Evolutionary conservation across 179 eudicot species (phyloP), one percentile per base, ranked within the genome.

Genomic region (Gypsophila paniculata): DNA sequence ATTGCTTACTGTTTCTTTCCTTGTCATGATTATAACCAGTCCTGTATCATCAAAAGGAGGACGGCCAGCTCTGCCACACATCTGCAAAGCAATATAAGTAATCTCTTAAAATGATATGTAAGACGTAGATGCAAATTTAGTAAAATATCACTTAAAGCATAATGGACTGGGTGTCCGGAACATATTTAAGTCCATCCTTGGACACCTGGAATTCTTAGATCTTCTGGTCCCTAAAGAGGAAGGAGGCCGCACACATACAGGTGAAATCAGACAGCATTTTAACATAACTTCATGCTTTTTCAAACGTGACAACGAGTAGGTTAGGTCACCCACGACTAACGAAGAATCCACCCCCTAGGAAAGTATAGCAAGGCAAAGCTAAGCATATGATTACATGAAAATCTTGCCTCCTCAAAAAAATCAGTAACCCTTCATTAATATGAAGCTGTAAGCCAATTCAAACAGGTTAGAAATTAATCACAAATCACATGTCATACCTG

Each of bases 51-150:
- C 98, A 75, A 93, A 95, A 68, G 99, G 96, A 52, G 99, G 99
- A 77, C 99, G 99, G 8, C 99, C 99, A 77, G 99, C 99, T 81
- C 99, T 87, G 67, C 99, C 99, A 75, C 89, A 80, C 99, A 95
- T 95, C 98, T 92, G 85, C 82, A 83, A 68, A 68, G 38, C 39
- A 55, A 65, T 70, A 65, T 44, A 65, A 54, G 62, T 46, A 4
- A 17, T 65, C 57, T 70, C 19, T 6, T 72, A 4, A 26, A 46
- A 38, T 38, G 17, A 54, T 70, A 69, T 51, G 18, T 18, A 36
- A 29, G 67, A 18, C 18, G 26, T 34, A 53, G 42, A 14, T n/a
- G 9, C 57, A 5, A 68, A 26, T 48, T n/a, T 32, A 64, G 18
- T 21, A 59, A 59, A 5, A 1, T 67, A 34, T n/a, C 65, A 61